Conservation (phyloP, 495 filamentous ascomycete genomes). For the Penicillium lividum region DNA sequence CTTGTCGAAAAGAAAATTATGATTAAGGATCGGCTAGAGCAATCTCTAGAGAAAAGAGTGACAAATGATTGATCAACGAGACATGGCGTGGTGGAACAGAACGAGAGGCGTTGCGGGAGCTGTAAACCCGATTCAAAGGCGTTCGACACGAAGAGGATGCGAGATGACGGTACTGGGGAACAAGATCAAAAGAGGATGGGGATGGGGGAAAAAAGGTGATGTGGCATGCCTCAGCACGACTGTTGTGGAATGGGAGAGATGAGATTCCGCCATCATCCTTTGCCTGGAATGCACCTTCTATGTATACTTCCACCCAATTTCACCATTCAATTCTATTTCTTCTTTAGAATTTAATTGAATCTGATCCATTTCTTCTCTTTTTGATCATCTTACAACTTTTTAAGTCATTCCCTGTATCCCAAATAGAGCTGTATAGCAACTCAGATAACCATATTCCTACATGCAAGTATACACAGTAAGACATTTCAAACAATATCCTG, state of each 20-base stretch:
- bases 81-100: slow-evolving; percentile 13
- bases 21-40: slow-evolving; percentile 17
- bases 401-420: too few species aligned
- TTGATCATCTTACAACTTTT: too few species aligned
- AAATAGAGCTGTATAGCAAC: too few species aligned
- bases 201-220: slow-evolving; percentile 1
- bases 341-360: neutral
- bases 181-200: slow-evolving; percentile 12
- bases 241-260: slow-evolving; percentile 13
- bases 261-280: slow-evolving; percentile 11
- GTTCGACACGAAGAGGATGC: slow-evolving; percentile 6
- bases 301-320: too few species aligned
- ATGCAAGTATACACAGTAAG: neutral
- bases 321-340: neutral
- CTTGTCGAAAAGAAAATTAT: slow-evolving; percentile 1
- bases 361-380: neutral
- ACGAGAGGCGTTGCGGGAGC: slow-evolving; percentile 16
- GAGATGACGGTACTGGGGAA: neutral
- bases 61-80: slow-evolving; percentile 13
- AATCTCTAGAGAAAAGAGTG: slow-evolving; percentile 19
- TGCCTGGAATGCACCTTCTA: slow-evolving; percentile 1
- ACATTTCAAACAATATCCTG: neutral
- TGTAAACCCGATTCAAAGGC: slow-evolving; percentile 12
- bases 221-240: slow-evolving; percentile 23
- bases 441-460: too few species aligned